phyloP scores from a whole-genome alignment of 495 filamentous ascomycete species.

The Tuber brumale region DNA sequence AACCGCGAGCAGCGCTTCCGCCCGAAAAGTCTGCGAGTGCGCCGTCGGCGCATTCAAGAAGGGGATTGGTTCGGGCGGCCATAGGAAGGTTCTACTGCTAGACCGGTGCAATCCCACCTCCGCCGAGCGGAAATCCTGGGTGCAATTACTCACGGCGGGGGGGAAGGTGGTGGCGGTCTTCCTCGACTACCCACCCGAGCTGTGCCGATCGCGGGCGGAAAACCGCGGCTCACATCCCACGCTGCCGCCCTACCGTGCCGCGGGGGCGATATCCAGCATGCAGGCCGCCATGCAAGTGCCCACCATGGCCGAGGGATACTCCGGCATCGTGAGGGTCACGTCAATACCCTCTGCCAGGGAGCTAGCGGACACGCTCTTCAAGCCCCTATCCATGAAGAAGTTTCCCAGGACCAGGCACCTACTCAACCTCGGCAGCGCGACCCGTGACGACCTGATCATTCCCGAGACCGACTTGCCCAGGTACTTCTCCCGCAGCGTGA shows the following conservation, averaged over 20 bases:
- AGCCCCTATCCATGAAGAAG: constrained; percentile 9
- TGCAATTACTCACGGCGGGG: not conserved
- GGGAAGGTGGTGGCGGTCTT: constrained; percentile 15
- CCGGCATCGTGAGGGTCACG: constrained; percentile 16
- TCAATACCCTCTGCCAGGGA: constrained; percentile 4
- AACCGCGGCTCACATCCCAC: constrained; percentile 12
- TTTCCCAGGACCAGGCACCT: constrained; percentile 23
- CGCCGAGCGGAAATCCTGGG: constrained; percentile 13
- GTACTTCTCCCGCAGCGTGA: constrained; percentile 3
- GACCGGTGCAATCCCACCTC: constrained; percentile 29
- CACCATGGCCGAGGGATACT: constrained; percentile 19
- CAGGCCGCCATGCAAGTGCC: constrained; percentile 12
- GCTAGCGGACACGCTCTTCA: constrained; percentile 17
- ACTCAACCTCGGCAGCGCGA: constrained; percentile 25
- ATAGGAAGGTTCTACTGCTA: constrained; percentile 15
- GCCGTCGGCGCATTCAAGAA: constrained; percentile 13
- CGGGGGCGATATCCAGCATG: constrained; percentile 19
- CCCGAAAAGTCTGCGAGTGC: constrained; percentile 12
- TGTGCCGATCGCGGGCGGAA: constrained; percentile 22
- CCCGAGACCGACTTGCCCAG: constrained; percentile 1
- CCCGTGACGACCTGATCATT: constrained; percentile 26
- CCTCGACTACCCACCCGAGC: constrained; percentile 14
- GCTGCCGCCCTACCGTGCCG: constrained; percentile 16
- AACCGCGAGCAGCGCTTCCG: not conserved
- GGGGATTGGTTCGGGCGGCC: not conserved